These are phyloP conservation scores for Botrytis pseudocinerea DNA, from an alignment of 2,329 filamentous ascomycete species.

Conservation along the genomic window DNA sequence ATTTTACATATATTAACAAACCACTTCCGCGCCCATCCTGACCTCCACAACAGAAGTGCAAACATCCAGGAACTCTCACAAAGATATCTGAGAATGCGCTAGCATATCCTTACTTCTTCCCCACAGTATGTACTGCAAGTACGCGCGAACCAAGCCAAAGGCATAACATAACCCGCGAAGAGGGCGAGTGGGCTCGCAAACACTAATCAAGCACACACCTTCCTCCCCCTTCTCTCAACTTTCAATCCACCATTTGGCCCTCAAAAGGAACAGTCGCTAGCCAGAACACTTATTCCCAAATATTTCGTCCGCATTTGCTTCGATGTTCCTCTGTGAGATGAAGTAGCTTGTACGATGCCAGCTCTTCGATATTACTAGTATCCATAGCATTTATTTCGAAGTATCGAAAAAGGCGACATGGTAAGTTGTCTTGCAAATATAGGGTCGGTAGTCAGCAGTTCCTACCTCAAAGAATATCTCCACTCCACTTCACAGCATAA, in stretches of 20 bases:
- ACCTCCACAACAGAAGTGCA: background rate
- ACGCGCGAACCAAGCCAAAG: background rate
- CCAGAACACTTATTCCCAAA: background rate
- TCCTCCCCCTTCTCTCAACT: background rate
- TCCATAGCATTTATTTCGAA: background rate
- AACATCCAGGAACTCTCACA: rapidly evolving
- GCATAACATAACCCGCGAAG: background rate
- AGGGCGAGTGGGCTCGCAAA: background rate
- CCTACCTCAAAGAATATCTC: background rate
- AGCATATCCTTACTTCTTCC: background rate
- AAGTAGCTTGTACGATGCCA: background rate
- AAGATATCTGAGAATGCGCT: background rate
- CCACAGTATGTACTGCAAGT: background rate
- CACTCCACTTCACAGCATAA: too few species aligned
- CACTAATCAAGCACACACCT: background rate
- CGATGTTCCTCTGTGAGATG: background rate
- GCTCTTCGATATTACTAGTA: background rate
- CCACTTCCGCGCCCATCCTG: background rate
- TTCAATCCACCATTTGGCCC: background rate
- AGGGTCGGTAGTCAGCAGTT: background rate
- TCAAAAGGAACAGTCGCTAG: background rate
- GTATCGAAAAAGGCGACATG: background rate
- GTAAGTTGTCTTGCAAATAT: background rate
- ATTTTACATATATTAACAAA: background rate
- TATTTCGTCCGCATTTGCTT: background rate